Evolutionary conservation across 805 yeast species (phyloP), one percentile per base, ranked within the genome.

Genomic region (Spencermartinsiella europaea): DNA sequence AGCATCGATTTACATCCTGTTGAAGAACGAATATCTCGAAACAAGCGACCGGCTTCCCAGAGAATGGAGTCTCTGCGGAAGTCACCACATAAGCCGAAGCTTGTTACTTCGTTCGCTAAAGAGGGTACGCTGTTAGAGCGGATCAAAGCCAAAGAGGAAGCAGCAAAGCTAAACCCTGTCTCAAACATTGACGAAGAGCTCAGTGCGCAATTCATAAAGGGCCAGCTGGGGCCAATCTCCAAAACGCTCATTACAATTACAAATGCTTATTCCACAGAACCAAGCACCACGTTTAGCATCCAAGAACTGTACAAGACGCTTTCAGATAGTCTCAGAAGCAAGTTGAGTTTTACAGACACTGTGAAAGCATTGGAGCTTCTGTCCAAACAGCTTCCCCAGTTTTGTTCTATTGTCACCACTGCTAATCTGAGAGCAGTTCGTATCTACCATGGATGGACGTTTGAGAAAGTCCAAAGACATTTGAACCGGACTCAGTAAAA

Each of bases 131-230:
- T 64, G 3, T 44, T 61, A 31, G 66, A 63, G 20, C 54, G 68
- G 12, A 57, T 64, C 27, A 53, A 58, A 5, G 64, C 63, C 27
- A 58, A 62, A 42, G 64, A 64, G 43, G 57, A 57, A 1, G 51
- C 45, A 2, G 38, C 39, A 15, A 39, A 48, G 42, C 16, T 14
- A 5, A 34, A n/a, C 5, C 19, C 21, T 10, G 22, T n/a, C 15
- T 33, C 34, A 7, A 45, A 40, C 12, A 45, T 42, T 7, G 17
- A 48, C 15, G 49, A 40, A 20, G 33, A 39, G 14, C 27, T 34
- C 21, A 42, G 51, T 21, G 53, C 51, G 20, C 28, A 43, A 34
- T 59, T 59, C 44, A 42, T 62, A 19, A 27, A 27, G n/a, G 48
- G 59, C 15, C 64, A 60, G 25, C 37, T 61, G 8, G 57, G 57